A percentile compares a stretch with the other conserved stretches of the same genome.
phyloP scores from a whole-genome alignment of 2,329 filamentous ascomycete species.

The Trichoderma aggressivum region DNA sequence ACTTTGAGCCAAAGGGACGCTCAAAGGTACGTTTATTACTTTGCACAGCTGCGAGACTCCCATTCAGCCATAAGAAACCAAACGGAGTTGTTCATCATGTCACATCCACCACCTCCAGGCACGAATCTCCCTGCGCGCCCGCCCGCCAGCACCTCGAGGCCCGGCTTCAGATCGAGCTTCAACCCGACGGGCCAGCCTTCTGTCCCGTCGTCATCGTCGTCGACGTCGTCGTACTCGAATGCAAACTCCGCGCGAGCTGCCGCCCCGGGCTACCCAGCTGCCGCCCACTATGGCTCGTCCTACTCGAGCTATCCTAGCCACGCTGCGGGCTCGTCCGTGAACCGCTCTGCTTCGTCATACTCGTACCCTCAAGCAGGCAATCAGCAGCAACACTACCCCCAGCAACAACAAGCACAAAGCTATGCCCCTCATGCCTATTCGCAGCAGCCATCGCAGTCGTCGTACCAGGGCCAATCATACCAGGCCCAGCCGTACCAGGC shows the following conservation, averaged over 20 bases:
- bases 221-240: conserved; percentile 29
- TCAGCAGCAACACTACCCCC: conserved; percentile 25
- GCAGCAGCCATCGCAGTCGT: conserved; percentile 26
- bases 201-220: conserved; percentile 33
- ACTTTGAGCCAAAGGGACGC: conserved; percentile 37
- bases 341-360: conserved; percentile 25
- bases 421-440: conserved; percentile 21
- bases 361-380: conserved; percentile 25
- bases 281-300: conserved; percentile 44
- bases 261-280: conserved; percentile 31
- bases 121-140: conserved; percentile 69
- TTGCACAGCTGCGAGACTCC: conserved; percentile 22
- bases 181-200: conserved; percentile 32
- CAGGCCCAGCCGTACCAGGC: conserved; percentile 37
- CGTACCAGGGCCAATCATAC: conserved; percentile 34
- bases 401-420: conserved; percentile 30
- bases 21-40: conserved; percentile 48
- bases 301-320: conserved; percentile 37
- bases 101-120: conserved; percentile 83
- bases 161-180: conserved; percentile 51
- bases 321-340: conserved; percentile 28
- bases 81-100: conserved; percentile 65
- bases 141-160: conserved; percentile 49
- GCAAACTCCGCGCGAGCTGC: conserved; percentile 21
- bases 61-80: neutral